phyloP scores from a whole-genome alignment of 176 grass and related monocot genomes.

The Phoenix roebelenii region DNA sequence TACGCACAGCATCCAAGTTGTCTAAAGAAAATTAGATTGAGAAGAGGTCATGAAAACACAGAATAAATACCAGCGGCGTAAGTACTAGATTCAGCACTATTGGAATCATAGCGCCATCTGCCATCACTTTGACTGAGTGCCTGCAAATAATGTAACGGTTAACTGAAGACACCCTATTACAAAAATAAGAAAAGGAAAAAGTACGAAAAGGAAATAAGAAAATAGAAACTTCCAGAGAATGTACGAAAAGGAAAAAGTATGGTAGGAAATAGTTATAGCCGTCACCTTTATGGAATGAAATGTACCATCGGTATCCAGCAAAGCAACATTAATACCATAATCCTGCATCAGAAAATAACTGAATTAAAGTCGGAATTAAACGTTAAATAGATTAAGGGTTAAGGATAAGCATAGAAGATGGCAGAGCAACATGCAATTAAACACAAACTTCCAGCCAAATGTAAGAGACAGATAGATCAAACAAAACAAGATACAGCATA shows the following conservation, averaged over 20 bases:
- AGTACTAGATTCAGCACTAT: conserved; percentile 86
- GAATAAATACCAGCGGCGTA: conserved; percentile 68
- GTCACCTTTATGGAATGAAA: conserved; percentile 90
- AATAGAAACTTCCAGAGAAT: too few relatives aligned
- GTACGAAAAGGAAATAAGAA: neutral
- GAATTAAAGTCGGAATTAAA: too few relatives aligned
- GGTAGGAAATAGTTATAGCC: neutral
- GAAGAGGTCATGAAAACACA: neutral
- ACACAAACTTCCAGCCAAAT: too few relatives aligned
- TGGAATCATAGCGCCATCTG: conserved; percentile 84
- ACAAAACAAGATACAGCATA: too few relatives aligned
- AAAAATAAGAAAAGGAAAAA: too few relatives aligned
- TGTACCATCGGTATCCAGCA: conserved; percentile 59
- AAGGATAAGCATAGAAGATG: too few relatives aligned
- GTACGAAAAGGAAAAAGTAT: neutral
- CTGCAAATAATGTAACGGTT: conserved; percentile 25
- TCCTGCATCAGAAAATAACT: conserved; percentile 27
- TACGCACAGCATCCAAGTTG: too few relatives aligned
- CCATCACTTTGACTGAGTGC: conserved; percentile 90
- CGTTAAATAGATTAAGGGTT: too few relatives aligned
- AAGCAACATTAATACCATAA: conserved; percentile 42
- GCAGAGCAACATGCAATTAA: too few relatives aligned
- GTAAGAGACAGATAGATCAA: too few relatives aligned
- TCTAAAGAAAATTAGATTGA: too few relatives aligned
- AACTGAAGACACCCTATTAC: neutral